These are phyloP conservation scores for Penstemon eatonii DNA, from an alignment of 257 asterid species.

Conservation along the genomic window DNA sequence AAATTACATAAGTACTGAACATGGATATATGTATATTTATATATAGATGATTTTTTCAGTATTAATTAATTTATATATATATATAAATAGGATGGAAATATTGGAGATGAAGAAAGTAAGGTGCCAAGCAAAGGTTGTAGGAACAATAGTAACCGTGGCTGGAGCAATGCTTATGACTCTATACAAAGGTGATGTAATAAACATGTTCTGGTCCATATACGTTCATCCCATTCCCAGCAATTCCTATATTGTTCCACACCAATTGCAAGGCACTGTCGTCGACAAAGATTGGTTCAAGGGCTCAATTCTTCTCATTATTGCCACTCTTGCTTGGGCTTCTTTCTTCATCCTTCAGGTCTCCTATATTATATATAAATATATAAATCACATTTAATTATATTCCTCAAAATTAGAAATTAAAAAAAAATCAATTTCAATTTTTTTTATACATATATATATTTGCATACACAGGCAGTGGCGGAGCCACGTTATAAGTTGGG, in stretches of 20 bases:
- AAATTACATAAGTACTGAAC: too few species aligned
- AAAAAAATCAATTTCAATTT: too few species aligned
- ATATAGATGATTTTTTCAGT: too few species aligned
- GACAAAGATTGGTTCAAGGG: constrained; percentile 89
- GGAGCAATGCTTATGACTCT: constrained; percentile 92
- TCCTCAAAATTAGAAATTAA: too few species aligned
- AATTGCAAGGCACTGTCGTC: constrained; percentile 33
- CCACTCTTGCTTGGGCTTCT: constrained; percentile 90
- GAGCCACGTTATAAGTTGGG: too few species aligned
- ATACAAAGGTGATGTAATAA: constrained; percentile 71
- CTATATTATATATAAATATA: too few species aligned
- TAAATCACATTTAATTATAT: too few species aligned
- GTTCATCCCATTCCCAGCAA: constrained; percentile 37
- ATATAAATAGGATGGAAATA: constrained; percentile 67
- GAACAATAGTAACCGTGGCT: constrained; percentile 64
- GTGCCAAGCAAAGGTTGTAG: constrained; percentile 79
- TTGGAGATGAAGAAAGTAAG: constrained; percentile 58
- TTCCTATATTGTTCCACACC: constrained; percentile 24
- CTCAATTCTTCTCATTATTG: constrained; percentile 79
- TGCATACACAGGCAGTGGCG: too few species aligned
- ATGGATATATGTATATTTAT: too few species aligned
- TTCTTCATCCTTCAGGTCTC: constrained; percentile 83
- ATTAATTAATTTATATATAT: too few species aligned
- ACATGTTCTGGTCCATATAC: constrained; percentile 59
- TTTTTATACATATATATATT: too few species aligned